Evolutionary conservation across 495 filamentous ascomycete genomes (phyloP).

Genomic region (Talaromyces nanjingensis): DNA sequence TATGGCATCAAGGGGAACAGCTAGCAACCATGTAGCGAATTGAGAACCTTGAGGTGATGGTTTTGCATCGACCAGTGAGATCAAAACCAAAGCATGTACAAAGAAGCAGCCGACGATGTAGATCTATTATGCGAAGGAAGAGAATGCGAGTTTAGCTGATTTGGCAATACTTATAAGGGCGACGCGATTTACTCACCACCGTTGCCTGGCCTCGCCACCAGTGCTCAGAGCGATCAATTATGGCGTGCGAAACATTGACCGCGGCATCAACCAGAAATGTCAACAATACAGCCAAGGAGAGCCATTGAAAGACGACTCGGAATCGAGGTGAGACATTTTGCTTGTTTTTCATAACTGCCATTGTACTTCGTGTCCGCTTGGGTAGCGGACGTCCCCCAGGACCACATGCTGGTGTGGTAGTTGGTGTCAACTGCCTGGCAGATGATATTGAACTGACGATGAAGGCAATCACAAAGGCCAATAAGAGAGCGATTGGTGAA

Average conservation of each 20-base stretch:
- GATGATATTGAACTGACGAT: conserved; percentile 52
- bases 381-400: conserved; percentile 81
- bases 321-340: conserved; percentile 50
- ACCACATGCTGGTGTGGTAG: conserved; percentile 38
- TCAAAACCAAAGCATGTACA: conserved; percentile 62
- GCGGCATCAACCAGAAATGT: conserved; percentile 69
- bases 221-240: conserved; percentile 53
- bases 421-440: conserved; percentile 35
- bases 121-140: conserved; percentile 46
- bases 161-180: not conserved
- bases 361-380: conserved; percentile 36
- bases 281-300: conserved; percentile 57
- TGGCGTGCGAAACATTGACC: conserved; percentile 70
- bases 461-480: conserved; percentile 62
- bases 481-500: conserved; percentile 59
- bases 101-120: conserved; percentile 76
- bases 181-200: conserved; percentile 54
- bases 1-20: conserved; percentile 57
- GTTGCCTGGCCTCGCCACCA: conserved; percentile 91
- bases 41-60: conserved; percentile 68
- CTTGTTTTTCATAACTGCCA: conserved; percentile 22
- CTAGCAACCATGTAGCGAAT: conserved; percentile 65
- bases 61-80: conserved; percentile 72
- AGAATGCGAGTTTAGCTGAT: conserved; percentile 8
- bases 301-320: conserved; percentile 65